Percentiles rank a stretch among this genome's conserved stretches.
These are phyloP conservation scores for Sporothrix curviconia DNA, from an alignment of 2,329 filamentous ascomycete genomes.

Conservation along the genomic window DNA sequence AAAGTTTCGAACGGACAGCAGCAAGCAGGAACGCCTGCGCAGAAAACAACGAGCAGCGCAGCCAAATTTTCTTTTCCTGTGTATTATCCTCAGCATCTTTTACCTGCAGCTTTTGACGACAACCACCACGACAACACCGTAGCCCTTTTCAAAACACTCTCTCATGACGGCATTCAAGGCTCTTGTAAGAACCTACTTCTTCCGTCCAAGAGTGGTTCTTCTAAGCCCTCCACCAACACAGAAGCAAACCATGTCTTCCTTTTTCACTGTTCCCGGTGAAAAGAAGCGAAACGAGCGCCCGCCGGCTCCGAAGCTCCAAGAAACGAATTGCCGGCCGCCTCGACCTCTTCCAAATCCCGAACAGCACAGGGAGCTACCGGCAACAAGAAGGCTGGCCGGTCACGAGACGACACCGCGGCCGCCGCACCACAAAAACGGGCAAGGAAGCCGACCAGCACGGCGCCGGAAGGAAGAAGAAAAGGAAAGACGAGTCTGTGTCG, in stretches of 20 bases:
- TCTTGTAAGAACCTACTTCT: background rate
- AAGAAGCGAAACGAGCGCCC: constrained; percentile 82
- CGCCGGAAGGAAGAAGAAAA: background rate
- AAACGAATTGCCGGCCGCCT: constrained; percentile 43
- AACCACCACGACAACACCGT: background rate
- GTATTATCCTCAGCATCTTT: too few relatives aligned
- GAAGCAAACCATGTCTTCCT: constrained; percentile 77
- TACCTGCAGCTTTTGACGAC: background rate
- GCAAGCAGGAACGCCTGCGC: too few relatives aligned
- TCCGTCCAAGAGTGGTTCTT: background rate
- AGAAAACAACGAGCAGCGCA: background rate
- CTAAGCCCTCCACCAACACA: background rate
- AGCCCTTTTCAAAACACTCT: background rate
- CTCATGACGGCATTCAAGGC: too few relatives aligned
- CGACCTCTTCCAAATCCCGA: constrained; percentile 26
- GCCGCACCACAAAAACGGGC: background rate
- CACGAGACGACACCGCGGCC: background rate
- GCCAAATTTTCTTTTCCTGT: constrained; percentile 1
- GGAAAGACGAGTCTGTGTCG: constrained; percentile 37
- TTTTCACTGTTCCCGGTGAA: constrained; percentile 84
- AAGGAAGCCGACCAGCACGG: constrained; percentile 21
- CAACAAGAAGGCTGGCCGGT: constrained; percentile 1
- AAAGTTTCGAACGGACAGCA: constrained; percentile 15
- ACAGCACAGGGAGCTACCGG: background rate
- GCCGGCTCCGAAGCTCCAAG: constrained; percentile 47